These are phyloP conservation scores for Leishmania arabica DNA, from an alignment of 208 protist species.

Conservation along the genomic window DNA sequence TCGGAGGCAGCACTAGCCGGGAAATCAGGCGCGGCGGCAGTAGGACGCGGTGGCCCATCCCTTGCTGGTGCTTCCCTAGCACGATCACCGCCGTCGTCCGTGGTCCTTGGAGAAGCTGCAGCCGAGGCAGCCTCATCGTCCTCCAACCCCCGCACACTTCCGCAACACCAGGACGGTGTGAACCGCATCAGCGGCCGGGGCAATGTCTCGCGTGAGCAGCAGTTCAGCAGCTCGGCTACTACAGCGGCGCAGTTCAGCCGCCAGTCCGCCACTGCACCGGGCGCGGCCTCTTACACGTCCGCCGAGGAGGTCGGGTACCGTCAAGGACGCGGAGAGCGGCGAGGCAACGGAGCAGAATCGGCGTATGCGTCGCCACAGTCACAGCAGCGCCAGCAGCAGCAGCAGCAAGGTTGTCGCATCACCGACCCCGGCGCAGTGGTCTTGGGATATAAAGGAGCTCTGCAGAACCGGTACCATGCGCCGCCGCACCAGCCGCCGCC, in stretches of 20 bases:
- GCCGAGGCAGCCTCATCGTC: background rate
- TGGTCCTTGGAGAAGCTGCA: background rate
- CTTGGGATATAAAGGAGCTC: background rate
- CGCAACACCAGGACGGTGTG: background rate
- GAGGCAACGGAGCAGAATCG: background rate
- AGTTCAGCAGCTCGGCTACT: background rate
- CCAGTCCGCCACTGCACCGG: conserved; percentile 3
- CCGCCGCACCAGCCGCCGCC: background rate
- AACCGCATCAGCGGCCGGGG: background rate
- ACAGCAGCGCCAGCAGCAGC: conserved; percentile 14
- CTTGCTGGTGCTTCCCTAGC: background rate
- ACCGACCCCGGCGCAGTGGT: conserved; percentile 1
- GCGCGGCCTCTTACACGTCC: background rate
- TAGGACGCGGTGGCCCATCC: background rate
- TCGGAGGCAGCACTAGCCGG: background rate
- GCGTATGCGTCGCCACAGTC: background rate
- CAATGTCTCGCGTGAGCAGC: background rate
- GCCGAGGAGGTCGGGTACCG: background rate
- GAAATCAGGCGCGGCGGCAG: background rate
- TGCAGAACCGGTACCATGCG: conserved; percentile 1
- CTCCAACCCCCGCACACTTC: background rate
- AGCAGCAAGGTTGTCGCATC: background rate
- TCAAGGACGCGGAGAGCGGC: conserved; percentile 1
- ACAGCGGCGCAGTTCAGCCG: background rate
- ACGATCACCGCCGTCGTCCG: background rate